Conservation (phyloP, 306 rosid genomes). For the Erythrophleum fordii region DNA sequence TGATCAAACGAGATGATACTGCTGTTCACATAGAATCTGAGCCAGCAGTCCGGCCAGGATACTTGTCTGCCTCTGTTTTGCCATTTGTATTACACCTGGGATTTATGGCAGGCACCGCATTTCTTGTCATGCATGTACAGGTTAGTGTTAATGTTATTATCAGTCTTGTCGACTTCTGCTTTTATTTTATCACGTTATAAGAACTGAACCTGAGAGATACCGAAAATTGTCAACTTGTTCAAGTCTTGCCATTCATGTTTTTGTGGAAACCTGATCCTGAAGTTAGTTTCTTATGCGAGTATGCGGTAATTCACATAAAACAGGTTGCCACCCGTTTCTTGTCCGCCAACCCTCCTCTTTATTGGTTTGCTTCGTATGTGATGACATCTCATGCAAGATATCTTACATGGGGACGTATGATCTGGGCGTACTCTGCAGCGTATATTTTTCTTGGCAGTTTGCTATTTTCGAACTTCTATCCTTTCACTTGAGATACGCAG, state of each 20-base stretch:
- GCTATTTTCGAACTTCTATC: slow-evolving; percentile 89
- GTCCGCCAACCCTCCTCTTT: slow-evolving; percentile 83
- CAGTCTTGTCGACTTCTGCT: slow-evolving; percentile 31
- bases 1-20: slow-evolving; percentile 25
- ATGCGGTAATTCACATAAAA: slow-evolving; percentile 30
- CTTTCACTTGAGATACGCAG: slow-evolving; percentile 58
- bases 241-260: slow-evolving; percentile 9
- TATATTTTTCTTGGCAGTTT: slow-evolving; percentile 88
- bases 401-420: slow-evolving; percentile 68
- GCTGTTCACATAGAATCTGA: slow-evolving; percentile 43
- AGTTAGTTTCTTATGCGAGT: slow-evolving; percentile 10
- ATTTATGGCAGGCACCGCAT: slow-evolving; percentile 78
- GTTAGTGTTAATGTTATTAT: slow-evolving; percentile 47
- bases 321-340: slow-evolving; percentile 97
- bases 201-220: slow-evolving; percentile 14
- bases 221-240: slow-evolving; percentile 1
- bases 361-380: slow-evolving; percentile 84
- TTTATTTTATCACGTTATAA: slow-evolving; percentile 26
- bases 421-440: slow-evolving; percentile 80
- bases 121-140: slow-evolving; percentile 96
- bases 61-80: slow-evolving; percentile 71
- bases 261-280: slow-evolving; percentile 11
- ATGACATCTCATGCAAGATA: slow-evolving; percentile 48
- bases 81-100: slow-evolving; percentile 84
- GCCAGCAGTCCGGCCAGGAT: slow-evolving; percentile 49